Evolutionary conservation across 768 basidiomycete genomes (phyloP), one percentile per base, ranked within the genome.

Genomic region (Pleurotus giganteus): DNA sequence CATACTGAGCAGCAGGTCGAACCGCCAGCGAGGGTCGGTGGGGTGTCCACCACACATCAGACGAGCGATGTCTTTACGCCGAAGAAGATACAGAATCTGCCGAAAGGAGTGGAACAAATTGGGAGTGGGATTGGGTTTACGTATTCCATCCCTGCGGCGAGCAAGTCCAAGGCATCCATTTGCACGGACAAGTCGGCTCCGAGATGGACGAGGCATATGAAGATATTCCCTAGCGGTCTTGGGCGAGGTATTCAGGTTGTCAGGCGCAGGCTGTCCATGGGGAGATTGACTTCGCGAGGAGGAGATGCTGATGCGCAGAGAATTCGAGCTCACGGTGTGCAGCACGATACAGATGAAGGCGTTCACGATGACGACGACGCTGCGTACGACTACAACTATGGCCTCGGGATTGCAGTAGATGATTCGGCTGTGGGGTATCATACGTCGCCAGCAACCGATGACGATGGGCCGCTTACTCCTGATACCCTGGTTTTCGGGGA

Each of bases 51-150:
- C n/a, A 5, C 3, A 8, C 19, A 7, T 17, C 39, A 23, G 19
- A 12, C n/a, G 34, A 24, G 24, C 21, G 8, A 32, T 21, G 49
- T 23, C 13, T 17, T 27, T 23, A 37, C 29, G 6, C 49, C 49
- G 5, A 24, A 5, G 31, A 51, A 36, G 23, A 26, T 51, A 37
- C 51, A 63, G 34, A 65, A 74, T 45, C 66, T 84, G 13, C 83
- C 82, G 0, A 61, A 64, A 37, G 78, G 77, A 2, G 54, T 79
- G 17, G 72, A 75, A 63, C 74, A 77, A 37, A 75, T 78, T 36
- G 80, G 80, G 19, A 74, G 71, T 28, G 80, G 84, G 21, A 83
- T 82, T 46, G 80, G 80, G 4, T 83, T 77, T 61, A 77, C 69
- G 24, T 77, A 76, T 62, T 71, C 60, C 28, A 50, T 71, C 4